Evolutionary conservation across 2,329 filamentous ascomycete species (phyloP).

Genomic region (Monilinia polystroma): DNA sequence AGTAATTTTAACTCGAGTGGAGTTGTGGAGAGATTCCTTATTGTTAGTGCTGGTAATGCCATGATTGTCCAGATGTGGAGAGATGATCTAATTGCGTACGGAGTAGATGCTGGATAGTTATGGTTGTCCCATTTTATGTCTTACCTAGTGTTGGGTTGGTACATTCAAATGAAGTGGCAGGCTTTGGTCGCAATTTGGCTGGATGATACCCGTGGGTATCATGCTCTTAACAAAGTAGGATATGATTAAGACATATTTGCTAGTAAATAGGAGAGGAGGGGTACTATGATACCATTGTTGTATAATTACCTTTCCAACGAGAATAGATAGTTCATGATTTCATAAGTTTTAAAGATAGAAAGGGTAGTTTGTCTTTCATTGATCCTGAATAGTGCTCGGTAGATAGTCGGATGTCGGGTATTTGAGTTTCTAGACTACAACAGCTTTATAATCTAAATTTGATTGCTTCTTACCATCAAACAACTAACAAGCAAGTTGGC

Average conservation of each 20-base stretch:
- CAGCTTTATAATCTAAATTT: background rate
- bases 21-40: conserved; percentile 78
- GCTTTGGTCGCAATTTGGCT: background rate
- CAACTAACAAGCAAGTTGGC: conserved; percentile 39
- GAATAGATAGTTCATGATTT: background rate
- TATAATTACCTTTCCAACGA: background rate
- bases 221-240: background rate
- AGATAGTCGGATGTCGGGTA: background rate
- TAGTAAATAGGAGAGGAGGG: background rate
- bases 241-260: background rate
- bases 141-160: background rate
- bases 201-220: background rate
- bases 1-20: conserved; percentile 70
- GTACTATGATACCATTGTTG: background rate
- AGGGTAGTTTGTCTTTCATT: background rate
- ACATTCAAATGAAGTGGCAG: background rate
- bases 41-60: conserved; percentile 52
- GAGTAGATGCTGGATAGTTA: background rate
- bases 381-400: background rate
- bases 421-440: too few species aligned
- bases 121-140: conserved; percentile 8
- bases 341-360: background rate
- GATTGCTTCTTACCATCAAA: rapidly evolving
- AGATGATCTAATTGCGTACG: background rate
- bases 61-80: conserved; percentile 25